phyloP scores from a whole-genome alignment of 371 early-diverging fungal genomes.

The Circinella umbellata region DNA sequence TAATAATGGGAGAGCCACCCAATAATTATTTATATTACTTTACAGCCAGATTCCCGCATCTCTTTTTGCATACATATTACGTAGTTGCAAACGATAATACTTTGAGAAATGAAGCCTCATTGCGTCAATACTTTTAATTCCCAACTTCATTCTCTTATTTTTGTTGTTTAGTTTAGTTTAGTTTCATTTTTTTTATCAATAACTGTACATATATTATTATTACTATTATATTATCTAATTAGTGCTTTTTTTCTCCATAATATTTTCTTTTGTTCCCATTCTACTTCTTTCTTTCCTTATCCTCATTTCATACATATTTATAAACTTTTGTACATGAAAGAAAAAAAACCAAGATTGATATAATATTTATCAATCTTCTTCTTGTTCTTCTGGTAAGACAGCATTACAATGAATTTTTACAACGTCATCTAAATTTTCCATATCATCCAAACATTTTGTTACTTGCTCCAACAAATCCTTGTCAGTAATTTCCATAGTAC shows the following conservation, averaged over 20 bases:
- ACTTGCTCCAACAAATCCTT: constrained; percentile 43
- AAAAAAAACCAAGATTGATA: background rate
- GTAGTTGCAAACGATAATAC: constrained; percentile 59
- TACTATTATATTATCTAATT: background rate
- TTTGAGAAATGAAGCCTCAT: constrained; percentile 65
- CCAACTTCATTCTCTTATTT: background rate
- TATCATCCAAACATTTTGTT: constrained; percentile 47
- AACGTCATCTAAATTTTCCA: constrained; percentile 63
- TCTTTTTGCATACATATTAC: constrained; percentile 81
- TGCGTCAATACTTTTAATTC: constrained; percentile 67
- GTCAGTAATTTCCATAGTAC: constrained; percentile 39
- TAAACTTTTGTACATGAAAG: background rate
- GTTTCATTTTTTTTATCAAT: background rate
- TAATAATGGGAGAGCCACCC: constrained; percentile 86
- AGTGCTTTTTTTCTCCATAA: background rate
- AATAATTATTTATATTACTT: constrained; percentile 90
- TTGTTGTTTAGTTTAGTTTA: background rate
- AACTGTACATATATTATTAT: constrained; percentile 1
- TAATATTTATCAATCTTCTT: background rate
- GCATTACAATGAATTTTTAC: constrained; percentile 61
- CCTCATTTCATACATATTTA: background rate
- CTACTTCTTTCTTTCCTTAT: no score
- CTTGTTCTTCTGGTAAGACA: constrained; percentile 18
- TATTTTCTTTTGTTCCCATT: background rate
- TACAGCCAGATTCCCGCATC: constrained; percentile 86